These are phyloP conservation scores for Carex myosuroides DNA, from an alignment of 176 grass and related monocot species.

Conservation along the genomic window DNA sequence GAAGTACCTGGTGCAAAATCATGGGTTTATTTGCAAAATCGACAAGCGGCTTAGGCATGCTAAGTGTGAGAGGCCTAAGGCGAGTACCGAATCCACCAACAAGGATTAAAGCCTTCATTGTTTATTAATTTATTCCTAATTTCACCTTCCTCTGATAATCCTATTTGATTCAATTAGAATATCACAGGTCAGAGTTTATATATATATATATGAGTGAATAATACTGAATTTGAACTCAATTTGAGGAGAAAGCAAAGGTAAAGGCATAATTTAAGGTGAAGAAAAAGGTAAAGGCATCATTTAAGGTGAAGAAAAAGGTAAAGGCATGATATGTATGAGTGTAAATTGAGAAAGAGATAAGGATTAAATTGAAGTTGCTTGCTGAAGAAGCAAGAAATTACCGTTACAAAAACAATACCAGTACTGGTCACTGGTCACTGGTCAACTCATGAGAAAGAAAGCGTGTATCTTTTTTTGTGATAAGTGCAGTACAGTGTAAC, in stretches of 20 bases:
- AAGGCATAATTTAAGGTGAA: neutral
- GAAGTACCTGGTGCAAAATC: slow-evolving; percentile 88
- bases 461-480: neutral
- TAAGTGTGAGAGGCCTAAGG: slow-evolving; percentile 77
- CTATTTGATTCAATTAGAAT: neutral
- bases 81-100: slow-evolving; percentile 93
- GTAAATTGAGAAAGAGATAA: slow-evolving; percentile 22
- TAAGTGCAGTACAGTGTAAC: neutral
- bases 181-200: slow-evolving; percentile 2
- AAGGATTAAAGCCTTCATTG: slow-evolving; percentile 89
- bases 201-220: neutral
- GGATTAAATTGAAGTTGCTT: neutral
- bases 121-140: neutral
- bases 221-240: neutral
- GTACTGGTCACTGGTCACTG: neutral
- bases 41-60: slow-evolving; percentile 86
- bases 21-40: slow-evolving; percentile 97
- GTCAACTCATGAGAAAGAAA: neutral
- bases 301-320: neutral
- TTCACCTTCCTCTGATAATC: neutral
- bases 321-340: neutral
- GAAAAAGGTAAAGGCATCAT: neutral
- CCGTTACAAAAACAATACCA: slow-evolving; percentile 13
- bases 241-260: neutral
- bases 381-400: slow-evolving; percentile 12